phyloP scores from a whole-genome alignment of 108 stramenopile species.

The Asterionellopsis glacialis region DNA sequence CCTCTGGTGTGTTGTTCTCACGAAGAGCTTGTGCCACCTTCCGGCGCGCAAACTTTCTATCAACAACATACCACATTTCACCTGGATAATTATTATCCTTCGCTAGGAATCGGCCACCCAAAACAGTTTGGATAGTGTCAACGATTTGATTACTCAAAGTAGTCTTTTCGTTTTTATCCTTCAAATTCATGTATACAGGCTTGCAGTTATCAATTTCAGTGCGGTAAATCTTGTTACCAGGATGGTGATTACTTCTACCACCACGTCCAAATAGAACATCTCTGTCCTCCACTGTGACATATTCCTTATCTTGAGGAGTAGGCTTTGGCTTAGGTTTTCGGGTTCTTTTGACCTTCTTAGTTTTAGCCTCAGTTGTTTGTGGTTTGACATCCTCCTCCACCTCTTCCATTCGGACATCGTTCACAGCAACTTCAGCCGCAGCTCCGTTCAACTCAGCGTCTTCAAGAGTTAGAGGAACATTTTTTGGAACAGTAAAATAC shows the following conservation, averaged over 20 bases:
- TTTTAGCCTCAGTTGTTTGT: no score
- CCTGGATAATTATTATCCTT: conserved; percentile 18
- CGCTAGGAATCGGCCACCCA: conserved; percentile 35
- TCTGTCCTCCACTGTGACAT: conserved; percentile 2
- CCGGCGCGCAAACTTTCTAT: conserved; percentile 36
- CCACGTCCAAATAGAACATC: conserved; percentile 47
- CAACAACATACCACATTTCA: conserved; percentile 34
- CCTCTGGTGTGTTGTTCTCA: conserved; percentile 33
- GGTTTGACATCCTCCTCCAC: no score
- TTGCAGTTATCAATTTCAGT: conserved; percentile 29
- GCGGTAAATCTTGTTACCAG: conserved; percentile 40
- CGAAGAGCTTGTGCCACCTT: conserved; percentile 41
- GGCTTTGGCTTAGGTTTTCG: background rate
- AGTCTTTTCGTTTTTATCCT: conserved; percentile 7
- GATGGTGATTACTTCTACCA: conserved; percentile 38
- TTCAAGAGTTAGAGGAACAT: no score
- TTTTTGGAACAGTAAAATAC: no score
- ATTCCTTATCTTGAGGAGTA: background rate
- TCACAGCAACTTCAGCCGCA: no score
- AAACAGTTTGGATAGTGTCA: conserved; percentile 17
- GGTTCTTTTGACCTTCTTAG: no score
- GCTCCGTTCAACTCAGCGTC: no score
- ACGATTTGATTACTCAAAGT: background rate
- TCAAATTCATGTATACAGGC: conserved; percentile 14
- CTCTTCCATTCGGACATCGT: no score